Evolutionary conservation across 2,329 filamentous ascomycete genomes (phyloP).

Genomic region (Microcyclospora pomicola): DNA sequence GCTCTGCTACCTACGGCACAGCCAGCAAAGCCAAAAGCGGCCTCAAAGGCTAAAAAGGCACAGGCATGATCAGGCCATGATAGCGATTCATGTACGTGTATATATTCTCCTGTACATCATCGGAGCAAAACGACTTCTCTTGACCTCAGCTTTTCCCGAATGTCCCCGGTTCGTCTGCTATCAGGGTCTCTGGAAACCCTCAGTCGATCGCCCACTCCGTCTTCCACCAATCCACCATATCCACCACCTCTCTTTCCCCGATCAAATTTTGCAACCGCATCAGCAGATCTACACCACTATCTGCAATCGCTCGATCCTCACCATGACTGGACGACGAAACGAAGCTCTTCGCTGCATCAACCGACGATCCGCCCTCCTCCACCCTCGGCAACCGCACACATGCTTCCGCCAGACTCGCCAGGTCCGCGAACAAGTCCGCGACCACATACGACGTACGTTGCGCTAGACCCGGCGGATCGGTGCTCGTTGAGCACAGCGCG

Average conservation of each 20-base stretch:
- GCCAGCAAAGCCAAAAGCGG: too few relatives aligned
- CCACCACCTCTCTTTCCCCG: conserved; percentile 16
- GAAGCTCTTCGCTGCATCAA: neutral
- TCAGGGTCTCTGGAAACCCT: neutral
- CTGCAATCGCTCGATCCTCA: neutral
- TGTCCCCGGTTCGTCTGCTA: too few relatives aligned
- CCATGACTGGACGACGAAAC: neutral
- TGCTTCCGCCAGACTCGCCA: conserved; percentile 11
- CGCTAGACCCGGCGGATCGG: conserved; percentile 8
- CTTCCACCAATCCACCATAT: conserved; percentile 27
- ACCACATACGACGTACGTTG: conserved; percentile 12
- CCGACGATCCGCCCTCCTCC: conserved; percentile 7
- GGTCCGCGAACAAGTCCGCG: conserved; percentile 14
- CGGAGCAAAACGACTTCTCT: too few relatives aligned
- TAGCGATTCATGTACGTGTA: too few relatives aligned
- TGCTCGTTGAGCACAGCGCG: too few relatives aligned
- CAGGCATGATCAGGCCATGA: too few relatives aligned
- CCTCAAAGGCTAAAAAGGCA: too few relatives aligned
- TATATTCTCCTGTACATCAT: too few relatives aligned
- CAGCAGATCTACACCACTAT: neutral
- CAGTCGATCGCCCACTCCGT: conserved; percentile 20
- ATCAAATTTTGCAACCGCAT: conserved; percentile 21
- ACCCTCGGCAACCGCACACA: conserved; percentile 3
- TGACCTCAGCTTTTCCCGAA: too few relatives aligned
- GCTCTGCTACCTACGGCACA: too few relatives aligned